These are phyloP conservation scores for Coniophora puteana DNA, from an alignment of 1,284 basidiomycete genomes.

Conservation along the genomic window DNA sequence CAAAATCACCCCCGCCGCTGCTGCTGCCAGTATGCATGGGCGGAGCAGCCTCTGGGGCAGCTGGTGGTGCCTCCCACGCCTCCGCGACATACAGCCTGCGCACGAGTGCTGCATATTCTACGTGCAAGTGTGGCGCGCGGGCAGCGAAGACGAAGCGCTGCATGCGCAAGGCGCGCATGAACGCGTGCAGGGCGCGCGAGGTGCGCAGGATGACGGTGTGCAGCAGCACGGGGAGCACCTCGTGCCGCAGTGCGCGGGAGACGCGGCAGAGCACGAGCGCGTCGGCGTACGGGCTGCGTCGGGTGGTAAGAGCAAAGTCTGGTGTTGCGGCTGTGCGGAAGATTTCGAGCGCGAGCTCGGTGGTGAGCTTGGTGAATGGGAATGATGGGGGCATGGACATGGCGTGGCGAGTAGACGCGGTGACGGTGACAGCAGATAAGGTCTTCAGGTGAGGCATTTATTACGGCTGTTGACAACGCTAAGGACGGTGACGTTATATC, in stretches of 20 bases:
- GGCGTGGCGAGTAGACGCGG: too few relatives aligned
- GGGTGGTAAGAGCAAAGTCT: constrained; percentile 4
- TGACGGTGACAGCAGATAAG: too few relatives aligned
- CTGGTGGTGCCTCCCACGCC: constrained; percentile 22
- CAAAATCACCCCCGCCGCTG: too few relatives aligned
- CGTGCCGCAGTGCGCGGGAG: constrained; percentile 27
- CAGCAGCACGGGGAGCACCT: constrained; percentile 34
- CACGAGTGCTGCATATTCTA: constrained; percentile 29
- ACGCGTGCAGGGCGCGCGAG: constrained; percentile 21
- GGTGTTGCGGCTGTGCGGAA: constrained; percentile 27
- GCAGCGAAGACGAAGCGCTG: constrained; percentile 19
- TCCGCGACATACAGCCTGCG: constrained; percentile 31
- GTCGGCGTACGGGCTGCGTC: constrained; percentile 24
- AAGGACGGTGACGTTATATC: too few relatives aligned
- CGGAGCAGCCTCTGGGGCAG: constrained; percentile 19
- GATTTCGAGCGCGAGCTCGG: constrained; percentile 33
- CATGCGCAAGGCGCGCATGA: constrained; percentile 27
- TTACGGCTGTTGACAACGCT: too few relatives aligned
- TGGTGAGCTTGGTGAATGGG: constrained; percentile 25
- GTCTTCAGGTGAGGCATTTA: too few relatives aligned
- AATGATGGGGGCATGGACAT: too few relatives aligned
- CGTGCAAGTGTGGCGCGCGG: constrained; percentile 19
- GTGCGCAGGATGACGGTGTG: constrained; percentile 31
- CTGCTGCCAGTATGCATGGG: too few relatives aligned
- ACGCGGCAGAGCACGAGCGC: constrained; percentile 29